A percentile compares a stretch with the other conserved stretches of the same genome.
Conservation (phyloP, 2,329 filamentous ascomycete genomes). For the Grosmannia penicillata region DNA sequence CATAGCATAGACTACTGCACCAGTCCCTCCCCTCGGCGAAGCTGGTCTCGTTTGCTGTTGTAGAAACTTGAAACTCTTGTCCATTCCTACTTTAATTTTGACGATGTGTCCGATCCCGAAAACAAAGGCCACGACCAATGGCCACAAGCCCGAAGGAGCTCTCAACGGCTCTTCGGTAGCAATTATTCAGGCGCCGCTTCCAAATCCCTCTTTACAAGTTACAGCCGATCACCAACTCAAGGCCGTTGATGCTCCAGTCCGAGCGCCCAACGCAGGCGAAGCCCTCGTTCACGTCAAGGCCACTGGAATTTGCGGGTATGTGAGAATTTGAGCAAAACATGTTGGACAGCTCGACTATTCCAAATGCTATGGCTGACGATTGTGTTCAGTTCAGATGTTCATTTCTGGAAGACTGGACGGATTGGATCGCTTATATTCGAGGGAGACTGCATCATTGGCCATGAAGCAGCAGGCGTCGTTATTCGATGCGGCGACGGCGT, state of each 20-base stretch:
- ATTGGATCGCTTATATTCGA: conserved; percentile 49
- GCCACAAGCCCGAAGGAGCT: too few relatives aligned
- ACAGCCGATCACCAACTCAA: conserved; percentile 46
- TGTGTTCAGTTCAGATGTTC: conserved; percentile 48
- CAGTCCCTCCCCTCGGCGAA: too few relatives aligned
- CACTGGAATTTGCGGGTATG: conserved; percentile 41
- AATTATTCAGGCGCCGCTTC: conserved; percentile 6
- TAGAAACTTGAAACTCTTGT: too few relatives aligned
- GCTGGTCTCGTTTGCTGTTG: too few relatives aligned
- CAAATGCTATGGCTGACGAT: too few relatives aligned
- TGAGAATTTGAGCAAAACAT: too few relatives aligned
- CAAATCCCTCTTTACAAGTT: conserved; percentile 42
- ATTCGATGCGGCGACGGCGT: conserved; percentile 41
- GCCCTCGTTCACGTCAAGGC: conserved; percentile 46
- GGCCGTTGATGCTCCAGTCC: conserved; percentile 39
- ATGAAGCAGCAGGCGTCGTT: conserved; percentile 48
- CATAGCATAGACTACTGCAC: too few relatives aligned
- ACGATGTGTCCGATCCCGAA: too few relatives aligned
- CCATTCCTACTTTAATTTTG: too few relatives aligned
- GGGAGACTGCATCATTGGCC: conserved; percentile 49
- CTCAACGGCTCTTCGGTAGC: too few relatives aligned
- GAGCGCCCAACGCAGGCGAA: conserved; percentile 35
- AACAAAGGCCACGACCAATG: too few relatives aligned
- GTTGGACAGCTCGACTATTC: too few relatives aligned
- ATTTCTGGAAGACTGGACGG: conserved; percentile 51